These are phyloP conservation scores for Leccinum aurantiacum DNA, from an alignment of 768 basidiomycete species.

Conservation along the genomic window DNA sequence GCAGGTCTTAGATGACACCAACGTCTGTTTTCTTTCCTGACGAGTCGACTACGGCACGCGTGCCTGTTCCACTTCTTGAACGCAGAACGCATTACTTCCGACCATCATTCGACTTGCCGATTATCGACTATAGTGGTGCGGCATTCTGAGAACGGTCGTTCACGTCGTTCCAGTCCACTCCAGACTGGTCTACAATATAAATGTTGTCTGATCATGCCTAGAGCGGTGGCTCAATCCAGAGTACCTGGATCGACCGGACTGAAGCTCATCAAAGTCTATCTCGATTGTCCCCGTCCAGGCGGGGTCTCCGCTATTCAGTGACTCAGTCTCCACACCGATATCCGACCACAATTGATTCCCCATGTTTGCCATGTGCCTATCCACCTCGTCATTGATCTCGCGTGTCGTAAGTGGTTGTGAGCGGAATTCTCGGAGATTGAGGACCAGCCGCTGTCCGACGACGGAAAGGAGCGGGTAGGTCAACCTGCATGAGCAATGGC, in stretches of 20 bases:
- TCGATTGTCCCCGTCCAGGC: neutral
- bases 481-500: constrained; percentile 10
- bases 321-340: neutral
- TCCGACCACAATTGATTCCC: neutral
- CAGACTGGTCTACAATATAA: too few species aligned
- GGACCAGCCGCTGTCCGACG: constrained; percentile 20
- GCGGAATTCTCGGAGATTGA: constrained; percentile 17
- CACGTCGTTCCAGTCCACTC: too few species aligned
- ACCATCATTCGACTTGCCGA: too few species aligned
- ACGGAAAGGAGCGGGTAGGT: constrained; percentile 16
- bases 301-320: neutral
- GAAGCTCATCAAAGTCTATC: neutral
- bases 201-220: too few species aligned
- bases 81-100: too few species aligned
- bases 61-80: too few species aligned
- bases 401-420: constrained; percentile 3
- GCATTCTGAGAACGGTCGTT: neutral
- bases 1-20: neutral
- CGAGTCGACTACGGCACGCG: too few species aligned
- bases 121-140: too few species aligned
- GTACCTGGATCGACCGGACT: neutral
- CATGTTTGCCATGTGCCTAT: constrained; percentile 1
- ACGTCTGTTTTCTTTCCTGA: neutral
- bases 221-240: neutral
- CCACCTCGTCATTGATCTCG: constrained; percentile 9